Base-by-base conservation (phyloP, 495 filamentous ascomycete genomes). In the Oleoguttula mirabilis region DNA sequence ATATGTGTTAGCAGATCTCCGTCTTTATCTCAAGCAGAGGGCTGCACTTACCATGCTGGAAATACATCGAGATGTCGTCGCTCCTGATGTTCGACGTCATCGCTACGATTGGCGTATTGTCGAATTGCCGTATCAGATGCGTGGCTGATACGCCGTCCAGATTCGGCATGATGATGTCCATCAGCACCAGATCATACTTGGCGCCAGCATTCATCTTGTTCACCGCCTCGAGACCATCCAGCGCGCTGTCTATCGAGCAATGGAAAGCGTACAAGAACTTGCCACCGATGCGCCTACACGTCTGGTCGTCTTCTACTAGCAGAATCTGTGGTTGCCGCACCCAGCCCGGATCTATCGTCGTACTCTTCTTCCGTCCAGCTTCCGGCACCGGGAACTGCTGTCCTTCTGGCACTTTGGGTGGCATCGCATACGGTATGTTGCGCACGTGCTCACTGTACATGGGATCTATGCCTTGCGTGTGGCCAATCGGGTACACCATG, bases 151-250 rank as follows among this genome's bases (percentile, higher is more conserved):
- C 86, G 36, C 90, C 90, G 56, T 96, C 90, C 14, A 98, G 68
- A 55, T 88, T 80, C 12, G 90, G 90, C 88, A 98, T 95, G 46
- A 96, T 93, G 52, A 98, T 96, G 64, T 96, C 92, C 90, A 98
- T 98, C 32, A 96, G 72, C 32, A 98, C 85, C 30, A 98, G 63
- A 56, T 96, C 88, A 60, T 92, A 96, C 24, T 82, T 84, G 14
- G 77, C 75, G 12, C 81, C 80, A 23, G 69, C 66, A 57, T 84
- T 86, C 55, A 94, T 79, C 60, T 93, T 95, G 59, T 84, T 85
- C 30, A 95, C 88, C 35, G 90, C 88, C 61, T 94, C 84, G 38
- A 94, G 65, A 10, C 90, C 90, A 63, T 98, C 84, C 41, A 80
- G 73, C 84, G 88, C 84, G 55, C 76, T 83, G 59, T 95, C 84